Conservation (phyloP, 2,329 filamentous ascomycete species). For the Exophiala oligosperma region DNA sequence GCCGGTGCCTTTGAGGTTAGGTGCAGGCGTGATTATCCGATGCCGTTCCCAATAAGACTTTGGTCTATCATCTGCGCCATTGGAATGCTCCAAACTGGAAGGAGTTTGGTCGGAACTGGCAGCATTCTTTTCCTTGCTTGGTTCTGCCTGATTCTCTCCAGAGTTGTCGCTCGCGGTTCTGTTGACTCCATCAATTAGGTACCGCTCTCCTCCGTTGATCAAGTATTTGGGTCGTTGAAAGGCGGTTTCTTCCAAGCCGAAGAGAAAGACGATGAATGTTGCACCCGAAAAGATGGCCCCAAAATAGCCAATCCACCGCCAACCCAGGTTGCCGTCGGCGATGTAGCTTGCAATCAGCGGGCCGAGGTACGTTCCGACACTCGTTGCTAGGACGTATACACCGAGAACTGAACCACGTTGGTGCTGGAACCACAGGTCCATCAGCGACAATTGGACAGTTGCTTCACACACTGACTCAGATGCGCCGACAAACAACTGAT, state of each 20-base stretch:
- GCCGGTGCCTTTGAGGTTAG: slow-evolving; percentile 54
- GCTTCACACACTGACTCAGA: slow-evolving; percentile 59
- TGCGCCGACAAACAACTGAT: slow-evolving; percentile 58
- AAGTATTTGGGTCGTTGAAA: slow-evolving; percentile 24
- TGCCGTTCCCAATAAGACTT: slow-evolving; percentile 59
- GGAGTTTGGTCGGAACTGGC: background rate
- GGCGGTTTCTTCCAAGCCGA: slow-evolving; percentile 54
- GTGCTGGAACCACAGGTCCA: slow-evolving; percentile 60
- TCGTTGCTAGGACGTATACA: slow-evolving; percentile 57
- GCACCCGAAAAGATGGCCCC: slow-evolving; percentile 51
- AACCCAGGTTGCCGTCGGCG: slow-evolving; percentile 47
- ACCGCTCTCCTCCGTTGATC: slow-evolving; percentile 21
- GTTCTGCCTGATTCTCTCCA: background rate
- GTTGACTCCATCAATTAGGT: slow-evolving; percentile 21
- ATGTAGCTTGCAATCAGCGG: slow-evolving; percentile 56
- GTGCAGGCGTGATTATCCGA: slow-evolving; percentile 56
- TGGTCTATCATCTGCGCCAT: slow-evolving; percentile 29
- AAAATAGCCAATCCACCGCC: slow-evolving; percentile 58
- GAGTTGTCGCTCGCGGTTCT: slow-evolving; percentile 10
- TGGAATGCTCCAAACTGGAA: slow-evolving; percentile 17
- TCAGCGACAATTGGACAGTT: slow-evolving; percentile 57
- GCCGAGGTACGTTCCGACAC: slow-evolving; percentile 57
- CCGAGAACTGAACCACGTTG: slow-evolving; percentile 56
- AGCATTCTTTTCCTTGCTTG: slow-evolving; percentile 12
- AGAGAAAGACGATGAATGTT: slow-evolving; percentile 51